A percentile compares a stretch with the other conserved stretches of the same genome.
Conservation (phyloP, 2,329 filamentous ascomycete species). For the Zarea fungicola region DNA sequence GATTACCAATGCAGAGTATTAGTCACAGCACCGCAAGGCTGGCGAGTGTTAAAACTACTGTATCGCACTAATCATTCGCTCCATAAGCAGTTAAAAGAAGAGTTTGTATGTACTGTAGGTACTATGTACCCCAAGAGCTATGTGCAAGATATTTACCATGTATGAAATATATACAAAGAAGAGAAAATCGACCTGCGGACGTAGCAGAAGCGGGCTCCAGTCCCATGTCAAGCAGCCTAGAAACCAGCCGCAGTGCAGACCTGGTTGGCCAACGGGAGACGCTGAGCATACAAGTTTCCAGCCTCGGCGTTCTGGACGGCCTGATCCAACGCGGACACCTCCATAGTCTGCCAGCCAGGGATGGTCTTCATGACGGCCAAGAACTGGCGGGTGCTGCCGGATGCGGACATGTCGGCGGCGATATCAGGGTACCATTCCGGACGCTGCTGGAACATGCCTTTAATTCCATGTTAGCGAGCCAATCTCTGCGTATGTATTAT, state of each 20-base stretch:
- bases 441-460: constrained; percentile 11
- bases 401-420: constrained; percentile 1
- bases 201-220: too few relatives aligned
- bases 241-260: constrained; percentile 11
- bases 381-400: constrained; percentile 6
- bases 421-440: not conserved
- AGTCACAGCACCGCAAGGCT: too few relatives aligned
- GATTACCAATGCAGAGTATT: too few relatives aligned
- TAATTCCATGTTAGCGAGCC: not conserved
- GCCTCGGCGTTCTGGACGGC: constrained; percentile 6
- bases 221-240: not conserved
- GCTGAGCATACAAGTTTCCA: constrained; percentile 10
- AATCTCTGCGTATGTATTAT: too few relatives aligned
- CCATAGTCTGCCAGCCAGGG: constrained; percentile 7
- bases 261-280: constrained; percentile 4
- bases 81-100: too few relatives aligned
- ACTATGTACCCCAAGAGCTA: too few relatives aligned
- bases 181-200: too few relatives aligned
- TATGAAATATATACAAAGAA: not conserved
- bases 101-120: too few relatives aligned
- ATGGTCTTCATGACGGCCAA: constrained; percentile 4
- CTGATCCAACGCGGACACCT: constrained; percentile 1
- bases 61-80: too few relatives aligned
- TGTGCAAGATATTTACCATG: too few relatives aligned
- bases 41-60: too few relatives aligned